Percentiles rank a stretch among this genome's conserved stretches.
These are phyloP conservation scores for Strobilomyces dryophilus DNA, from an alignment of 768 basidiomycete genomes.

Conservation along the genomic window DNA sequence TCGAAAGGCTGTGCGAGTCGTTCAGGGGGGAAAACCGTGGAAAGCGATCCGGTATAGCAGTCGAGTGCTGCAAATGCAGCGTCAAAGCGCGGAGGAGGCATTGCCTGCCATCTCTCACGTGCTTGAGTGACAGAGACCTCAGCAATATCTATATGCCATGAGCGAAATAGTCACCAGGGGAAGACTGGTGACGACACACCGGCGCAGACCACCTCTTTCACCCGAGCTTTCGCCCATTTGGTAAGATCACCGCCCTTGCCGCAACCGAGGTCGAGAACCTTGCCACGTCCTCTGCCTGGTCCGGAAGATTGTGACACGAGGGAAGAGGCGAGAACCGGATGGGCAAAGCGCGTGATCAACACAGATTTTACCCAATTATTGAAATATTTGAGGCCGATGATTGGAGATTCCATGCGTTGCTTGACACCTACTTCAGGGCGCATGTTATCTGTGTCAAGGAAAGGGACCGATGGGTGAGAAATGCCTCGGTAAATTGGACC, in stretches of 20 bases:
- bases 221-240: conserved; percentile 89
- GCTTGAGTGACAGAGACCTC: conserved; percentile 87
- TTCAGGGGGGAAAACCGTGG: conserved; percentile 60
- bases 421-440: conserved; percentile 88
- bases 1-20: conserved; percentile 74
- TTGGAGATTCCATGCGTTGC: conserved; percentile 84
- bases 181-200: conserved; percentile 46
- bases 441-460: conserved; percentile 65
- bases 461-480: conserved; percentile 3
- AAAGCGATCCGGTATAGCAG: conserved; percentile 76
- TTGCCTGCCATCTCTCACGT: conserved; percentile 57
- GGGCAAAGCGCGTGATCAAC: conserved; percentile 85
- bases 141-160: conserved; percentile 70
- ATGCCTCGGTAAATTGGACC: background rate
- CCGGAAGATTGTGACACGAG: conserved; percentile 22
- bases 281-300: conserved; percentile 44
- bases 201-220: conserved; percentile 74
- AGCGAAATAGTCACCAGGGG: background rate
- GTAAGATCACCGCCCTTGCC: conserved; percentile 98
- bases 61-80: conserved; percentile 85
- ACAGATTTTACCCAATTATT: conserved; percentile 99
- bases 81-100: conserved; percentile 55
- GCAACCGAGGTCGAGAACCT: conserved; percentile 94
- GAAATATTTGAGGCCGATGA: conserved; percentile 95
- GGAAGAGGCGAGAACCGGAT: conserved; percentile 55